Conservation (phyloP, 192 early-diverging fungal genomes). For the Coemansia sp. region DNA sequence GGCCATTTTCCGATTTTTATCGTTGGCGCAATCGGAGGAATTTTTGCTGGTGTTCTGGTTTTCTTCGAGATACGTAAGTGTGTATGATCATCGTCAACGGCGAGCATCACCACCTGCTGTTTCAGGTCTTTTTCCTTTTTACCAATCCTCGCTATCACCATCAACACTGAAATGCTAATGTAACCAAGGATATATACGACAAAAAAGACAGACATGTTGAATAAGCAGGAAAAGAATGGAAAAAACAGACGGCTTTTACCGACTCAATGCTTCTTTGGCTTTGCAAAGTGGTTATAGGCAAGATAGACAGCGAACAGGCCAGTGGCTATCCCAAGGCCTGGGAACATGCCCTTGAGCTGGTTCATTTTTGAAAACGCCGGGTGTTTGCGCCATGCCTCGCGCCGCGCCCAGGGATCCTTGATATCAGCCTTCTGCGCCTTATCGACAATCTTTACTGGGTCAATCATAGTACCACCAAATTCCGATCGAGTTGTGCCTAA, state of each 20-base stretch:
- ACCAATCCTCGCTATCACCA: not conserved
- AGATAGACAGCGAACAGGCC: slow-evolving; percentile 73
- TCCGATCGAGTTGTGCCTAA: not conserved
- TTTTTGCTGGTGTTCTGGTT: not conserved
- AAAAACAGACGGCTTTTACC: not conserved
- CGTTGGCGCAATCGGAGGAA: not conserved
- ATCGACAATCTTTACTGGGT: slow-evolving; percentile 50
- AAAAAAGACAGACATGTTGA: not conserved
- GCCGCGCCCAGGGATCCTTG: slow-evolving; percentile 75
- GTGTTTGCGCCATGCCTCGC: slow-evolving; percentile 72
- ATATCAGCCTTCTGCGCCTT: slow-evolving; percentile 29
- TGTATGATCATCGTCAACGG: not conserved
- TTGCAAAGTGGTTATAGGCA: slow-evolving; percentile 64
- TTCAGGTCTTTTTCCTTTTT: not conserved
- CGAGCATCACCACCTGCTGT: too few species aligned
- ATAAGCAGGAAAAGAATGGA: not conserved
- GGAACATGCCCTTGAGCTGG: slow-evolving; percentile 68
- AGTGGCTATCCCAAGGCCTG: slow-evolving; percentile 75
- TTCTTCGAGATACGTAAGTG: not conserved
- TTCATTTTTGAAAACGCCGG: slow-evolving; percentile 65
- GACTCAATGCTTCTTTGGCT: slow-evolving; percentile 34
- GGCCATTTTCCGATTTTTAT: slow-evolving; percentile 1
- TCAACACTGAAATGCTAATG: too few species aligned
- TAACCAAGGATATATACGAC: too few species aligned
- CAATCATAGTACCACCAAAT: slow-evolving; percentile 21